Evolutionary conservation across 306 rosid species (phyloP).

Genomic region (Fragaria iinumae): DNA sequence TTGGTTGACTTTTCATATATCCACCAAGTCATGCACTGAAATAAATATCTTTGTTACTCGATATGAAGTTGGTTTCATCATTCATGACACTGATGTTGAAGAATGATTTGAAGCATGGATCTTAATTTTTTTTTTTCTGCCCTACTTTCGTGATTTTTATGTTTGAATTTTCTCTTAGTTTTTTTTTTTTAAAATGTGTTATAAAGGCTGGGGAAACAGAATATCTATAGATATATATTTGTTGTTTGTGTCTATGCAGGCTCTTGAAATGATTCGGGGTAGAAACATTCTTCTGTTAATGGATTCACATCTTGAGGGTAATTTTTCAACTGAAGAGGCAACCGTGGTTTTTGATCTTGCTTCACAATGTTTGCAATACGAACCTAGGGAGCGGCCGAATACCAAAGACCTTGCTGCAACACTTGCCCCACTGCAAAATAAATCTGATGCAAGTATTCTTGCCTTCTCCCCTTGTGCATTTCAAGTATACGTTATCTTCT

Average conservation of each 20-base stretch:
- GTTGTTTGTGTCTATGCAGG: constrained; percentile 41
- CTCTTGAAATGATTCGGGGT: constrained; percentile 78
- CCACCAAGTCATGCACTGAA: not conserved
- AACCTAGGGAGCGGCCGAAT: constrained; percentile 76
- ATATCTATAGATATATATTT: not conserved
- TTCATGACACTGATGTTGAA: constrained; percentile 13
- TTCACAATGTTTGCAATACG: constrained; percentile 68
- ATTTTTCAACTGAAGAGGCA: constrained; percentile 70
- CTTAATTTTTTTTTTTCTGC: not conserved
- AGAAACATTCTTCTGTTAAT: constrained; percentile 63
- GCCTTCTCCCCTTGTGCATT: not conserved
- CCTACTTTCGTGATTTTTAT: not conserved
- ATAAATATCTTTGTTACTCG: not conserved
- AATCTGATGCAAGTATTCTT: constrained; percentile 50
- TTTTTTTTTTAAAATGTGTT: not conserved
- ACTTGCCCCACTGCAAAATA: constrained; percentile 57
- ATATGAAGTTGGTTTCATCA: not conserved
- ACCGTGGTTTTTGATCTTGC: constrained; percentile 76
- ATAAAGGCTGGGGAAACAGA: not conserved
- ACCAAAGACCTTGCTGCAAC: constrained; percentile 55
- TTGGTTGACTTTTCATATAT: constrained; percentile 5
- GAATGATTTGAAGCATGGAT: not conserved
- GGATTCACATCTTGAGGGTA: constrained; percentile 91
- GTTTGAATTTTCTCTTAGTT: not conserved
- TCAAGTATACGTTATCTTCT: not conserved